Percentiles rank a stretch among this genome's conserved stretches.
Evolutionary conservation across 2,329 filamentous ascomycete species (phyloP).

Genomic region (Ophioceras dolichostomum): DNA sequence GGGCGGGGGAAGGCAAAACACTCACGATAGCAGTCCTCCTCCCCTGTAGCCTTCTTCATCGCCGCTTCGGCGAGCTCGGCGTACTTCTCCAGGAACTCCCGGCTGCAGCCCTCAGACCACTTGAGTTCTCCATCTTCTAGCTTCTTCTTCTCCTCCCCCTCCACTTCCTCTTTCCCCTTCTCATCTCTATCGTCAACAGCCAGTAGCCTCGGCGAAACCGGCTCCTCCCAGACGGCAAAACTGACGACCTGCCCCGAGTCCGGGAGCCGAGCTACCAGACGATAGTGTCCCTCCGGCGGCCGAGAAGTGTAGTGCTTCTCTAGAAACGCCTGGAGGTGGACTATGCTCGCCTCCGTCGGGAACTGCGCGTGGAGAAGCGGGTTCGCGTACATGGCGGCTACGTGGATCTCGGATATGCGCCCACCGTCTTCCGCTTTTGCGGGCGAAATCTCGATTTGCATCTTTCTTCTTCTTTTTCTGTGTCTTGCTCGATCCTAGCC

Average conservation of each 20-base stretch:
- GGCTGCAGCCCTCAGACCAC: conserved; percentile 14
- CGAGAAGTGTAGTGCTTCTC: conserved; percentile 16
- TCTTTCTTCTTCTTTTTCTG: too few species aligned
- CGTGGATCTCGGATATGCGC: conserved; percentile 19
- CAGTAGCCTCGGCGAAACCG: too few species aligned
- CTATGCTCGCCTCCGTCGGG: conserved; percentile 17
- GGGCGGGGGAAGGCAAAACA: conserved; percentile 6
- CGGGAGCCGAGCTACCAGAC: conserved; percentile 20
- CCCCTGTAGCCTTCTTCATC: conserved; percentile 17
- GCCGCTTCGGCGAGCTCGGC: conserved; percentile 15
- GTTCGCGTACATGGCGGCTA: conserved; percentile 25
- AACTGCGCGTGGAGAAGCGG: conserved; percentile 26
- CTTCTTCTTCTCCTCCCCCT: conserved; percentile 8
- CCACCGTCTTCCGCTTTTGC: not conserved
- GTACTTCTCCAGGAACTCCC: conserved; percentile 21
- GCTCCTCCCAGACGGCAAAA: conserved; percentile 23
- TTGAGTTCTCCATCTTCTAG: conserved; percentile 11
- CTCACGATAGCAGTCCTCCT: conserved; percentile 23
- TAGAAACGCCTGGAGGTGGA: conserved; percentile 17
- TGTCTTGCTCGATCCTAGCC: too few species aligned
- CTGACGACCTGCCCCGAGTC: conserved; percentile 16
- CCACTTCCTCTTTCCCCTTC: conserved; percentile 3
- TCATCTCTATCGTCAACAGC: too few species aligned
- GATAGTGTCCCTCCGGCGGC: conserved; percentile 12
- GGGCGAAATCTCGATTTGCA: not conserved